These are phyloP conservation scores for Nemania serpens DNA, from an alignment of 2,329 filamentous ascomycete genomes.

Conservation along the genomic window DNA sequence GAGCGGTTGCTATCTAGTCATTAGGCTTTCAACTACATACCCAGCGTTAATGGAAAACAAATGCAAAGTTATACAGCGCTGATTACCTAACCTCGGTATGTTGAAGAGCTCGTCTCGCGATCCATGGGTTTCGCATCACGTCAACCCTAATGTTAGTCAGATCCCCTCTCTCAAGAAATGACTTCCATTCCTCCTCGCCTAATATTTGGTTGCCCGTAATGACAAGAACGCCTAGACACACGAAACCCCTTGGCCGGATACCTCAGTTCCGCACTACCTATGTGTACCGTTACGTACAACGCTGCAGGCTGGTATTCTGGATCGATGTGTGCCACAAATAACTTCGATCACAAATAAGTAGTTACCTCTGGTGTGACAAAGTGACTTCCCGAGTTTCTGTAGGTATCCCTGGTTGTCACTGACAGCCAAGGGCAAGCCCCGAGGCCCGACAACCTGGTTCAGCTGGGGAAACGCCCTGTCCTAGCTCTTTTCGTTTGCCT, in stretches of 20 bases:
- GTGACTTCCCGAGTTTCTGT: background rate
- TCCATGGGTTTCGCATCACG: background rate
- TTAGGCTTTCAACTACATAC: background rate
- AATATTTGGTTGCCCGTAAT: background rate
- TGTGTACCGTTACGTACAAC: background rate
- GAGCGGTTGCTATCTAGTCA: background rate
- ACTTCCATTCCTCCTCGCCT: background rate
- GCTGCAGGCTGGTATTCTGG: background rate
- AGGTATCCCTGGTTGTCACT: background rate
- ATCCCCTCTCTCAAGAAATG: background rate
- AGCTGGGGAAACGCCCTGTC: conserved; percentile 23
- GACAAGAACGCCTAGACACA: conserved; percentile 1
- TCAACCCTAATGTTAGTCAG: background rate
- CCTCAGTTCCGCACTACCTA: background rate
- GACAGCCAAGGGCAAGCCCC: conserved; percentile 6
- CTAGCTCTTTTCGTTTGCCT: conserved; percentile 15
- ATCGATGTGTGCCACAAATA: conserved; percentile 10
- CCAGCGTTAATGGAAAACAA: background rate
- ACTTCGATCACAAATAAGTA: conserved; percentile 5
- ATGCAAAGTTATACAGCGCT: background rate
- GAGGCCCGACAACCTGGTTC: conserved; percentile 27
- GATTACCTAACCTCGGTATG: background rate
- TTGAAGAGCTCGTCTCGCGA: background rate
- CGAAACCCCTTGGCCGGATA: background rate
- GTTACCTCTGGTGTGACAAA: background rate